Evolutionary conservation across 1,284 basidiomycete genomes (phyloP).

Genomic region (Schizopora paradoxa): DNA sequence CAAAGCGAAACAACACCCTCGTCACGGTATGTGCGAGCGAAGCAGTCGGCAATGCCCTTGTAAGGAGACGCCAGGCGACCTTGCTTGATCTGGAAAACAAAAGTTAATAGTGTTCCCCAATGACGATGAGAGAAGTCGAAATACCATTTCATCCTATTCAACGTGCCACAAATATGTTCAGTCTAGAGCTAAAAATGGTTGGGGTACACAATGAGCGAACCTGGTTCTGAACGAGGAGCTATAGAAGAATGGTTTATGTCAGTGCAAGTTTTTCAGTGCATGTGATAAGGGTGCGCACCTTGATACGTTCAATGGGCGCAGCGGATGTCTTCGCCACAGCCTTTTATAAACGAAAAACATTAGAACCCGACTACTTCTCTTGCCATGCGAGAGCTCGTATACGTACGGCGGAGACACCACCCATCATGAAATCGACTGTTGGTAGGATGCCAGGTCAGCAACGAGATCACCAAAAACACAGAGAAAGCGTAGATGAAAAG

Average conservation of each 20-base stretch:
- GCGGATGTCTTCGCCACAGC: conserved; percentile 97
- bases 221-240: conserved; percentile 96
- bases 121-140: conserved; percentile 9
- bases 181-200: conserved; percentile 1
- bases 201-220: conserved; percentile 19
- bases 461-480: conserved; percentile 15
- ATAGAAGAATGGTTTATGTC: conserved; percentile 8
- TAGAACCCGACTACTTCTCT: conserved; percentile 14
- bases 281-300: conserved; percentile 30
- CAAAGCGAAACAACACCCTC: conserved; percentile 89
- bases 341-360: conserved; percentile 35
- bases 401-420: conserved; percentile 85
- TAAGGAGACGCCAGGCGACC: conserved; percentile 89
- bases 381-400: conserved; percentile 1
- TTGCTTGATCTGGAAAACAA: conserved; percentile 78
- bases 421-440: conserved; percentile 86
- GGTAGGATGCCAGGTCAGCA: conserved; percentile 35
- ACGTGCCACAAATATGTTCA: neutral
- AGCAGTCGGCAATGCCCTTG: conserved; percentile 91
- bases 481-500: conserved; percentile 12
- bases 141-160: conserved; percentile 72
- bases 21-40: conserved; percentile 81
- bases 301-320: conserved; percentile 98
- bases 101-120: conserved; percentile 25
- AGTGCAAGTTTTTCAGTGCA: neutral